phyloP scores from a whole-genome alignment of 495 filamentous ascomycete genomes.

The Neurospora sp. region DNA sequence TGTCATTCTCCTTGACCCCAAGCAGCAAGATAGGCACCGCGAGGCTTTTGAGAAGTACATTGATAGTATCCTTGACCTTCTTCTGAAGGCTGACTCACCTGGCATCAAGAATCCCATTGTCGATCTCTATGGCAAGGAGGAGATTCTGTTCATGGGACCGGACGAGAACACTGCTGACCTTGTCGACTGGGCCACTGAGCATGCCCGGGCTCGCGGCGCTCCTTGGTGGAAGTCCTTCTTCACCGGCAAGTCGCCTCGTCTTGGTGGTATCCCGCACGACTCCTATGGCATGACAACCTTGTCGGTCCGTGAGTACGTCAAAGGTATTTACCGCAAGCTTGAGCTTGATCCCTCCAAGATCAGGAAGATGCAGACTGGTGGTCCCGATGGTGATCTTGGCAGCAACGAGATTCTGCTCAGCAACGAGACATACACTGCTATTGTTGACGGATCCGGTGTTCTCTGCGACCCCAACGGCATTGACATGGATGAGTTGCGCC shows the following conservation, averaged over 20 bases:
- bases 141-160: slow-evolving; percentile 96
- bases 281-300: slow-evolving; percentile 95
- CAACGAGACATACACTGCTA: slow-evolving; percentile 85
- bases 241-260: slow-evolving; percentile 91
- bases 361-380: slow-evolving; percentile 92
- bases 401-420: slow-evolving; percentile 95
- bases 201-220: slow-evolving; percentile 77
- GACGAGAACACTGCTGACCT: slow-evolving; percentile 98
- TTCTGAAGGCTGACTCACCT: slow-evolving; percentile 78
- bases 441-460: slow-evolving; percentile 93
- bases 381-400: slow-evolving; percentile 91
- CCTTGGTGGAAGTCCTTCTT: slow-evolving; percentile 99
- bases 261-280: slow-evolving; percentile 95
- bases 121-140: slow-evolving; percentile 83
- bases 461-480: slow-evolving; percentile 87
- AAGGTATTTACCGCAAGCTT: slow-evolving; percentile 93
- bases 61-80: slow-evolving; percentile 90
- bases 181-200: slow-evolving; percentile 95
- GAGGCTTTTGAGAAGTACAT: slow-evolving; percentile 99
- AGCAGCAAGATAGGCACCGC: slow-evolving; percentile 82
- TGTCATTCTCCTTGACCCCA: slow-evolving; percentile 86
- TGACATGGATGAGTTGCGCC: slow-evolving; percentile 69
- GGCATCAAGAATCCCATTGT: slow-evolving; percentile 99
- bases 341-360: slow-evolving; percentile 74
- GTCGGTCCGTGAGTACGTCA: slow-evolving; percentile 89